Percentiles rank a stretch among this genome's conserved stretches.
Evolutionary conservation across 192 early-diverging fungal species (phyloP).

Genomic region (Piromyces finnis): DNA sequence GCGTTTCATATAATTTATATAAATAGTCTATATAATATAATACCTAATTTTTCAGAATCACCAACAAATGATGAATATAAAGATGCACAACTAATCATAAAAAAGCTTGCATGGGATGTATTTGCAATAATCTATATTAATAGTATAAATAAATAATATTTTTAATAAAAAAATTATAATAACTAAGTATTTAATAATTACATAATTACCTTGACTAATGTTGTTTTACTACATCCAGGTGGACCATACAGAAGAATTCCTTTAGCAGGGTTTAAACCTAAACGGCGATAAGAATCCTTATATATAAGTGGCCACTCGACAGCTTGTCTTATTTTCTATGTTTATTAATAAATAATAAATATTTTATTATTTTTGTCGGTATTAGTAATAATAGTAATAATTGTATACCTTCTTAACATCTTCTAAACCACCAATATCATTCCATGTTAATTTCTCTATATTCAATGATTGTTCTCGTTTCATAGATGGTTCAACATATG

Average conservation of each 20-base stretch:
- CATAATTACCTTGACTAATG: conserved; percentile 18
- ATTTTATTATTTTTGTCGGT: too few relatives aligned
- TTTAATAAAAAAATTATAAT: background rate
- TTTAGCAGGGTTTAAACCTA: conserved; percentile 64
- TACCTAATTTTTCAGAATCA: conserved; percentile 61
- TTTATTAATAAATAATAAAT: background rate
- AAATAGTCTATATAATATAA: conserved; percentile 3
- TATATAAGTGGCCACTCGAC: conserved; percentile 79
- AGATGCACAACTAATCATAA: conserved; percentile 48
- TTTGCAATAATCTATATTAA: conserved; percentile 46
- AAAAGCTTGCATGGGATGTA: conserved; percentile 62
- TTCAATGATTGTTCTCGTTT: conserved; percentile 46
- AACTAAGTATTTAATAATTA: background rate
- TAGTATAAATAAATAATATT: background rate
- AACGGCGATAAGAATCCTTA: conserved; percentile 35
- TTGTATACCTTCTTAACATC: conserved; percentile 47
- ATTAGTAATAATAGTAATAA: too few relatives aligned
- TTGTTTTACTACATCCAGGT: conserved; percentile 96
- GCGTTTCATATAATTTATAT: too few relatives aligned
- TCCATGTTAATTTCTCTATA: conserved; percentile 42
- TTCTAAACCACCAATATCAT: conserved; percentile 77
- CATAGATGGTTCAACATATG: conserved; percentile 45
- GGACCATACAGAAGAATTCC: conserved; percentile 94
- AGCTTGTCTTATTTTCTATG: conserved; percentile 52
- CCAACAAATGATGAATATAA: conserved; percentile 68